Evolutionary conservation across 768 basidiomycete species (phyloP), one percentile per base, ranked within the genome.

Genomic region (Krasilnikovozyma curviuscula): DNA sequence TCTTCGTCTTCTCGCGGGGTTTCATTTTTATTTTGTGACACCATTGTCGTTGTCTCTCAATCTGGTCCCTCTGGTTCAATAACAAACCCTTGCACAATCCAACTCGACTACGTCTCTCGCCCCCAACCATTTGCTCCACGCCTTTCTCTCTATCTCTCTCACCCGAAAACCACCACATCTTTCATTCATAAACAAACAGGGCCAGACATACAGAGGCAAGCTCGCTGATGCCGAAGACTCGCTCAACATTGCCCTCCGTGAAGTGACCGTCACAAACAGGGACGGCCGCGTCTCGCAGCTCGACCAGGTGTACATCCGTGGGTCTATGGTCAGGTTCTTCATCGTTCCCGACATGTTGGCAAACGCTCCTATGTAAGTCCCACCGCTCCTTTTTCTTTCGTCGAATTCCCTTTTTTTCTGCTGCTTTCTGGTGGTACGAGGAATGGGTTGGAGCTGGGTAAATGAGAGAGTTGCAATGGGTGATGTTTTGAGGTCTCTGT

Each of bases 271-370:
- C 28, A 98, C 93, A 13, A 85, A 83, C 46, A 78, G 93, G 45
- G 93, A 98, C 71, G 93, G 93, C 23, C 84, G 93, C 59, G 86
- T 98, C 25, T 93, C 93, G 12, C 93, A 98, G 64, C 73, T 98
- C 43, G 93, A 97, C 69, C 91, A 95, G 66, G 91, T 95, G 28
- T 98, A 98, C 67, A 98, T 98, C 57, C 73, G 93, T 58, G 93
- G 93, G 50, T 89, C 86, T 64, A 93, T 95, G 83, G 72, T 95
- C 33, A 43, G 61, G 56, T 97, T 93, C 71, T 91, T 97, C 69
- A 95, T 97, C 65, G 93, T 98, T 19, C 93, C 93, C 47, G 93
- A 97, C 67, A 95, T 98, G 83, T 70, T 98, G 57, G 83, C 95
- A 63, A 97, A 97, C 64, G 93, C 93, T 13, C 93, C 93, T 18